Percentiles rank a stretch among this genome's conserved stretches.
phyloP scores from a whole-genome alignment of 495 filamentous ascomycete genomes.

The Tuber microsphaerosporum region DNA sequence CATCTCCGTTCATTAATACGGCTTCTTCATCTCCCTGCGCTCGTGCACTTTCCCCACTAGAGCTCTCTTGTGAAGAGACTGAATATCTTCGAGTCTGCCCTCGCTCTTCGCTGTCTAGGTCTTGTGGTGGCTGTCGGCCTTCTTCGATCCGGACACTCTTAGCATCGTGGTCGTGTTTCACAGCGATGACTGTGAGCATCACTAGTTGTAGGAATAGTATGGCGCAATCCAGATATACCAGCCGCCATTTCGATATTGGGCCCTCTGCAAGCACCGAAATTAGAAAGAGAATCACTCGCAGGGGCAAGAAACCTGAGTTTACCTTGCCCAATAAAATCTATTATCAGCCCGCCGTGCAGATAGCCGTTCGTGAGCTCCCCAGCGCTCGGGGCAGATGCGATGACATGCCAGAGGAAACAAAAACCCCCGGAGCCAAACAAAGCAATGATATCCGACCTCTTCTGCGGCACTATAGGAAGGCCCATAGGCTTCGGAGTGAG shows the following conservation, averaged over 20 bases:
- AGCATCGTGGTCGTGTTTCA: constrained; percentile 28
- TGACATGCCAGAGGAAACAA: constrained; percentile 55
- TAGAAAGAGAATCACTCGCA: constrained; percentile 4
- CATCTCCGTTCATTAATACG: constrained; percentile 15
- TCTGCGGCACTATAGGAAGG: constrained; percentile 50
- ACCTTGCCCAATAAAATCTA: constrained; percentile 66
- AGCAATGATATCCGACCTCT: constrained; percentile 53
- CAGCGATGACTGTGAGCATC: constrained; percentile 33
- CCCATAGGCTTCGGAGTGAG: constrained; percentile 58
- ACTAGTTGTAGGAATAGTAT: constrained; percentile 35
- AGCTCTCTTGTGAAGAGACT: constrained; percentile 10
- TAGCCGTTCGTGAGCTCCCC: constrained; percentile 60
- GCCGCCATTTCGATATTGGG: constrained; percentile 39
- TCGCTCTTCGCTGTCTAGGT: constrained; percentile 38
- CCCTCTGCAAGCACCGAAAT: constrained; percentile 25
- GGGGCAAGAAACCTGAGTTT: background rate
- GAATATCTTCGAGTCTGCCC: constrained; percentile 29
- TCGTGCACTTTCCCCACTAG: background rate
- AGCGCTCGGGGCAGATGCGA: constrained; percentile 51
- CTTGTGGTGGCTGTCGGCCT: constrained; percentile 15
- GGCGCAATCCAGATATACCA: constrained; percentile 26
- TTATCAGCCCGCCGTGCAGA: constrained; percentile 61
- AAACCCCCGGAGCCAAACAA: constrained; percentile 54
- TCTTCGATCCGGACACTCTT: constrained; percentile 10
- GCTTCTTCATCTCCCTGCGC: constrained; percentile 8